These are phyloP conservation scores for Naganishia cerealis DNA, from an alignment of 1,284 basidiomycete genomes.

Conservation along the genomic window DNA sequence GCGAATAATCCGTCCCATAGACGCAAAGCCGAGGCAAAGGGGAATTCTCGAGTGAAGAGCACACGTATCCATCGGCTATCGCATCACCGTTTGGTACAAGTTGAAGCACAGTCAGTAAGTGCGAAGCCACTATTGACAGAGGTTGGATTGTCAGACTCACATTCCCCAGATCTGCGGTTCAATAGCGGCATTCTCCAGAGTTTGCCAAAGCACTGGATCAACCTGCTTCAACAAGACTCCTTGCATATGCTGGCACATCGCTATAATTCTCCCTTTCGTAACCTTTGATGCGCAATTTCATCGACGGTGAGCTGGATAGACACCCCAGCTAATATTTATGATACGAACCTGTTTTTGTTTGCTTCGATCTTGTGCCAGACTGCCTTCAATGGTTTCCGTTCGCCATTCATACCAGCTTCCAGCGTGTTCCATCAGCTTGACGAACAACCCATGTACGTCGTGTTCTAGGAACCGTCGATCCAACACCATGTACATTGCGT, in stretches of 20 bases:
- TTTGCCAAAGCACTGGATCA: conserved; percentile 76
- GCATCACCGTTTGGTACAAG: neutral
- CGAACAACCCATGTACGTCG: conserved; percentile 80
- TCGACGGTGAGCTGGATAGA: neutral
- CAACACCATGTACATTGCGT: conserved; percentile 40
- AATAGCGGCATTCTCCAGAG: conserved; percentile 72
- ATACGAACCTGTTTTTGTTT: conserved; percentile 4
- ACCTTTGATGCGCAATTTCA: neutral
- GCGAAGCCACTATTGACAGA: conserved; percentile 4
- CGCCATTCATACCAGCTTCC: conserved; percentile 88
- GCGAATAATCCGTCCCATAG: conserved; percentile 92
- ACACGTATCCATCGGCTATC: conserved; percentile 82
- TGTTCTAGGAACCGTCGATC: conserved; percentile 53
- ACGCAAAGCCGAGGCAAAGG: conserved; percentile 66
- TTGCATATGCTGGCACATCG: conserved; percentile 75
- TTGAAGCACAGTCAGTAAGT: neutral
- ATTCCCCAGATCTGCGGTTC: conserved; percentile 94
- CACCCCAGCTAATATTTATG: neutral
- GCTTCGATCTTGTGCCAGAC: conserved; percentile 39
- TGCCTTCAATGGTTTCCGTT: conserved; percentile 53
- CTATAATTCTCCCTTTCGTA: conserved; percentile 70
- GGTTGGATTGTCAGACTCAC: conserved; percentile 57
- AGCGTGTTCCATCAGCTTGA: conserved; percentile 70
- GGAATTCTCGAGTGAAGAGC: conserved; percentile 83
- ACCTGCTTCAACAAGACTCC: conserved; percentile 68